Evolutionary conservation across 225 moss, liverwort and hornwort genomes (phyloP), one percentile per base, ranked within the genome.

Genomic region (Physcomitrium patens): DNA sequence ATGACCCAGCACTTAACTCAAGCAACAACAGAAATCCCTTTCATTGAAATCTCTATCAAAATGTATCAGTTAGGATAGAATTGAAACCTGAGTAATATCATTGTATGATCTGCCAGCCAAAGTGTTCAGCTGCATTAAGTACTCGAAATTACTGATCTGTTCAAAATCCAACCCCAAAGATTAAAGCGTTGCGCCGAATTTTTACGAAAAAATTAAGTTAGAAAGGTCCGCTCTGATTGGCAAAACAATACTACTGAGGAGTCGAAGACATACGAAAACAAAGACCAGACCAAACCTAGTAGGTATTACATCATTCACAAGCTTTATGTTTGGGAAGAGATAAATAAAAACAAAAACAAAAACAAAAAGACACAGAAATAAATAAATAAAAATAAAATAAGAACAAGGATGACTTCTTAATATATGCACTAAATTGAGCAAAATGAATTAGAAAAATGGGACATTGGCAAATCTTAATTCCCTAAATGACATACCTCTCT

Each of bases 121-220:
- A 79, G 91, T 99, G 71, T 99, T 99, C 60, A 99, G 87, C 79
- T 87, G 95, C 92, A 99, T 93, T 76, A 99, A 79, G 62, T 99
- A 99, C 84, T 99, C 95, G 70, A 99, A 99, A 86, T 99, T 99
- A 91, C 86, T 92, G 48, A 99, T 99, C 99, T 99, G 93, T 72
- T 74, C 61, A 71, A 41, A 58, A 41, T 68, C 58, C 68, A 81
- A 73, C 76, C 22, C 43, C 22, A 76, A 51, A 15, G 66, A 50
- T 82, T 28, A 79, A 72, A 79, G 76, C 24, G 22, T 17, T 76
- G 63, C 64, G 43, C n/a, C 26, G 44, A 73, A 11, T 60, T 20
- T 68, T 53, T 42, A 52, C 23, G 15, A 37, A 75, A 68, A 14
- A 69, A 27, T 37, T 10, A 60, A 49, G 54, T 15, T 15, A 54